A percentile compares a stretch with the other conserved stretches of the same genome.
phyloP scores from a whole-genome alignment of 208 protist species.

The Crithidia sp. region DNA sequence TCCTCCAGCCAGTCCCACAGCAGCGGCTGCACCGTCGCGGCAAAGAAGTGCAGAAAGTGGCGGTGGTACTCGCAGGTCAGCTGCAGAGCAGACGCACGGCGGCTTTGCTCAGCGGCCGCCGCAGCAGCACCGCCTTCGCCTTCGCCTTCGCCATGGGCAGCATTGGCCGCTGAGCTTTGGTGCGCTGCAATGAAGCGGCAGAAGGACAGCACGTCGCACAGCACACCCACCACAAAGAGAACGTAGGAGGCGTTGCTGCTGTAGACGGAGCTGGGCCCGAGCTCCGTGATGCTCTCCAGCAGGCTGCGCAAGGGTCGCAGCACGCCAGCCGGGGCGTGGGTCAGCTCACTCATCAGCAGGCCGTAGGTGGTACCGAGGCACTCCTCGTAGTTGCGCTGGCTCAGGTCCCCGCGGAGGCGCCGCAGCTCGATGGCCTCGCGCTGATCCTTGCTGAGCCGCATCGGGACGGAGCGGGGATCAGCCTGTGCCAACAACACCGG shows the following conservation, averaged over 20 bases:
- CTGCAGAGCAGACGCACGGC: slow-evolving; percentile 3
- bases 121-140: neutral
- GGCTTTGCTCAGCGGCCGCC: slow-evolving; percentile 1
- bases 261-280: slow-evolving; percentile 77
- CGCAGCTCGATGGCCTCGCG: slow-evolving; percentile 41
- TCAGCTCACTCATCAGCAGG: slow-evolving; percentile 88
- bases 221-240: slow-evolving; percentile 65
- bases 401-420: slow-evolving; percentile 44
- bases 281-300: slow-evolving; percentile 49
- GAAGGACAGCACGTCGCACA: slow-evolving; percentile 66
- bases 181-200: slow-evolving; percentile 37
- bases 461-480: slow-evolving; percentile 58
- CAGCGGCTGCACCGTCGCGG: slow-evolving; percentile 39
- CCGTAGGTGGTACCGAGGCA: slow-evolving; percentile 81
- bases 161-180: too few species aligned
- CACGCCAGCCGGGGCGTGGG: slow-evolving; percentile 54
- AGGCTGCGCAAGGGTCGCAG: slow-evolving; percentile 57
- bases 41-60: slow-evolving; percentile 41
- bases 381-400: slow-evolving; percentile 40
- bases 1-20: slow-evolving; percentile 63
- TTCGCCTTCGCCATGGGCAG: too few species aligned
- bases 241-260: slow-evolving; percentile 79
- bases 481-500: slow-evolving; percentile 27
- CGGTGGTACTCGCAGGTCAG: slow-evolving; percentile 33
- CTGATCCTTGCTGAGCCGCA: slow-evolving; percentile 64